A percentile compares a stretch with the other conserved stretches of the same genome.
Evolutionary conservation across 2,329 filamentous ascomycete genomes (phyloP).

Genomic region (Diplodia sapinea): DNA sequence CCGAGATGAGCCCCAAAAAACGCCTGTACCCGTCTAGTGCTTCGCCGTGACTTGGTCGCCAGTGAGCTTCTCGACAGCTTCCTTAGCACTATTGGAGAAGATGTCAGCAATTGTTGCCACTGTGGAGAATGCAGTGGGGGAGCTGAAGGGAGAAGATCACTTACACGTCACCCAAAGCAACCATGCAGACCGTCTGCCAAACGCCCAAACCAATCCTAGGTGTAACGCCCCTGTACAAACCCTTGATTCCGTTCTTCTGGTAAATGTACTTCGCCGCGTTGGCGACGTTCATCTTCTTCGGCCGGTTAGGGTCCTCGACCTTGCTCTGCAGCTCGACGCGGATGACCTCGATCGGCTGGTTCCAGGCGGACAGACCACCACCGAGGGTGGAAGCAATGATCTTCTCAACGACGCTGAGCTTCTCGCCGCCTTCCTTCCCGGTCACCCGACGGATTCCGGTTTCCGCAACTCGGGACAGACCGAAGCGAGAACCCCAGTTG

Average conservation of each 20-base stretch:
- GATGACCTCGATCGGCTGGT: constrained; percentile 99
- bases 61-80: constrained; percentile 68
- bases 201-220: constrained; percentile 93
- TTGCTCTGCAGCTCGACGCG: constrained; percentile 99
- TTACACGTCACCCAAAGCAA: constrained; percentile 96
- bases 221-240: constrained; percentile 92
- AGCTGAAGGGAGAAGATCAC: constrained; percentile 42
- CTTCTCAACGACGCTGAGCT: constrained; percentile 83
- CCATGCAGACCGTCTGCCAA: constrained; percentile 99
- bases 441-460: constrained; percentile 79
- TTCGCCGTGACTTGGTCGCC: constrained; percentile 68
- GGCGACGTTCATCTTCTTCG: constrained; percentile 97
- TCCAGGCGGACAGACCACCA: constrained; percentile 96
- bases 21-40: constrained; percentile 56
- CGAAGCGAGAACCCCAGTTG: constrained; percentile 98
- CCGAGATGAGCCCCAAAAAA: constrained; percentile 18
- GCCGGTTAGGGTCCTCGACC: constrained; percentile 94
- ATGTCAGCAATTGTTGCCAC: neutral
- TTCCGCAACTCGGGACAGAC: constrained; percentile 89
- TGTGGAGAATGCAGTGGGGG: neutral
- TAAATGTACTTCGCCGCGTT: constrained; percentile 88
- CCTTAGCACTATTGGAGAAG: constrained; percentile 61
- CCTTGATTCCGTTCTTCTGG: constrained; percentile 81
- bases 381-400: constrained; percentile 83
- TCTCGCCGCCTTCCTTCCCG: constrained; percentile 78